These are phyloP conservation scores for Debaryomyces tyrocola DNA, from an alignment of 805 yeast genomes.

Conservation along the genomic window DNA sequence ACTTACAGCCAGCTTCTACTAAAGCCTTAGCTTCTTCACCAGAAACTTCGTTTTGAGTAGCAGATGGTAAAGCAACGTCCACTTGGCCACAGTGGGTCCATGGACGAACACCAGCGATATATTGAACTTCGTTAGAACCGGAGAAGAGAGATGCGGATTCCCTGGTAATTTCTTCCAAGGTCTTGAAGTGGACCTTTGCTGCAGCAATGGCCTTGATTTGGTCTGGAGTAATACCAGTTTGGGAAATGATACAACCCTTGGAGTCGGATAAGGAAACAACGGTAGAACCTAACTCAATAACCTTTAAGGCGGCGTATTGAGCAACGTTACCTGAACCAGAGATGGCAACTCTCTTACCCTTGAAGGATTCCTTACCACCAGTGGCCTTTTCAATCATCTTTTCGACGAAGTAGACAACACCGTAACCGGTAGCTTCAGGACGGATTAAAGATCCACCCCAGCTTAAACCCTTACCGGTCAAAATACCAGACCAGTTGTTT, in stretches of 20 bases:
- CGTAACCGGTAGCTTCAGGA: conserved; percentile 99
- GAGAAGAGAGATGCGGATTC: conserved; percentile 57
- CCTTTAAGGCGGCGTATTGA: conserved; percentile 97
- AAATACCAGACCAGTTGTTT: conserved; percentile 94
- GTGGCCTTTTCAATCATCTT: conserved; percentile 96
- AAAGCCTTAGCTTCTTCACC: conserved; percentile 96
- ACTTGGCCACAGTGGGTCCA: conserved; percentile 91
- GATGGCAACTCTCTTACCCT: conserved; percentile 92
- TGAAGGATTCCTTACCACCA: conserved; percentile 82
- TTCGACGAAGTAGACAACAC: conserved; percentile 94
- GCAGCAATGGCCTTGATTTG: conserved; percentile 74
- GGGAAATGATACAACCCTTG: conserved; percentile 80
- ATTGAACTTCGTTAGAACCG: conserved; percentile 57
- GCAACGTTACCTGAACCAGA: conserved; percentile 99
- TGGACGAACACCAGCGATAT: conserved; percentile 93
- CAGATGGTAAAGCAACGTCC: conserved; percentile 96
- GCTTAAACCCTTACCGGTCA: conserved; percentile 95
- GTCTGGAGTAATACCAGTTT: conserved; percentile 78
- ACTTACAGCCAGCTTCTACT: conserved; percentile 87
- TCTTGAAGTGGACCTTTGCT: conserved; percentile 77
- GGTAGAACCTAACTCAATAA: conserved; percentile 92
- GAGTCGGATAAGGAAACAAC: conserved; percentile 96
- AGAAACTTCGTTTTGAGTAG: conserved; percentile 97
- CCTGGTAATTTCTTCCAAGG: conserved; percentile 66
- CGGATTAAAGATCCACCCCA: conserved; percentile 99